phyloP scores from a whole-genome alignment of 768 basidiomycete genomes.

The Macrolepiota dolichaula region DNA sequence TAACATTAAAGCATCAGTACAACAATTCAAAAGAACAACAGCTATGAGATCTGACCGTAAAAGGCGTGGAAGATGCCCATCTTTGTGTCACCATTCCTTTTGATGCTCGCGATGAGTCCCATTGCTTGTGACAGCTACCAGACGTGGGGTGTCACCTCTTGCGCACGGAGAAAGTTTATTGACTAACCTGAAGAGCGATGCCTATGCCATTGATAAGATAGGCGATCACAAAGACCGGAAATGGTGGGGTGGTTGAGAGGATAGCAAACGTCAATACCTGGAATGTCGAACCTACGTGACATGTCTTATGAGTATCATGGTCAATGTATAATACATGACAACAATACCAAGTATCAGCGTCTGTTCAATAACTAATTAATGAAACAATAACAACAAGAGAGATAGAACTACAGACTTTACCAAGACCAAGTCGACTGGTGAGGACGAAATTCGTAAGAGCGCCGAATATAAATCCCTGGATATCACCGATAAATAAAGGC shows the following conservation, averaged over 20 bases:
- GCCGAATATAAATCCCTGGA: conserved; percentile 36
- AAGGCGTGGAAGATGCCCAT: conserved; percentile 69
- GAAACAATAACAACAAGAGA: not conserved
- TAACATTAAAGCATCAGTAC: conserved; percentile 21
- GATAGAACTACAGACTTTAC: conserved; percentile 28
- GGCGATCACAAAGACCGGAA: conserved; percentile 55
- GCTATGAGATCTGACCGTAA: conserved; percentile 41
- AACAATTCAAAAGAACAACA: conserved; percentile 10
- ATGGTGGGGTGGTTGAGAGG: conserved; percentile 54
- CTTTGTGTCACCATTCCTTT: conserved; percentile 51
- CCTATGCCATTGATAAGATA: conserved; percentile 42
- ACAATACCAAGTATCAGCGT: conserved; percentile 17
- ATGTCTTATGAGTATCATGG: not conserved
- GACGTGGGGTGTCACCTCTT: not conserved
- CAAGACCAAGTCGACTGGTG: conserved; percentile 37
- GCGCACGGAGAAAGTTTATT: not conserved
- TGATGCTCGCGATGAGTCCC: conserved; percentile 60
- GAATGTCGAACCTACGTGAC: conserved; percentile 42
- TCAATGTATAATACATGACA: conserved; percentile 23
- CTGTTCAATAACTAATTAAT: not conserved
- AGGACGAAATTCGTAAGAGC: conserved; percentile 35
- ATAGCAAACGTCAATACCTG: conserved; percentile 54
- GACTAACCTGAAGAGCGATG: conserved; percentile 41
- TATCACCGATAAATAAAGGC: not conserved
- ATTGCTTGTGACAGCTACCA: conserved; percentile 58